Conservation (phyloP, 2,329 filamentous ascomycete species). For the Sporothrix variecibatus region DNA sequence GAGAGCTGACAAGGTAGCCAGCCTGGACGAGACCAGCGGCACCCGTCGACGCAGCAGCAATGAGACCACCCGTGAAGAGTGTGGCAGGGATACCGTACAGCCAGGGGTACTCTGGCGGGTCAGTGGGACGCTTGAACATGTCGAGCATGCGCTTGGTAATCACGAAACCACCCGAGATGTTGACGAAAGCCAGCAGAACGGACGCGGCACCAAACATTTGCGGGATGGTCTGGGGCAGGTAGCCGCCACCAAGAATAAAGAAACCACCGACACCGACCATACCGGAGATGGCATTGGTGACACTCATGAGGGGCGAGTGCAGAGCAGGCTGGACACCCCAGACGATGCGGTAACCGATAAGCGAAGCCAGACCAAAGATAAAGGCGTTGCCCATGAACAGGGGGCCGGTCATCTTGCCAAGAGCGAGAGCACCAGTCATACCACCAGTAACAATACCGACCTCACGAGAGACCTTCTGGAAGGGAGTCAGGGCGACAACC, state of each 20-base stretch:
- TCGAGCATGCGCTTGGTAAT: conserved; percentile 93
- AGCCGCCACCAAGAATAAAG: conserved; percentile 85
- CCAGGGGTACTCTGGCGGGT: conserved; percentile 87
- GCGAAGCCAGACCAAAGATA: conserved; percentile 77
- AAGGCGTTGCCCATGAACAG: conserved; percentile 88
- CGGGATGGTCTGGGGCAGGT: conserved; percentile 74
- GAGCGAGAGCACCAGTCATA: conserved; percentile 72
- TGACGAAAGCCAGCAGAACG: conserved; percentile 83
- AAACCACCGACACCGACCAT: conserved; percentile 89
- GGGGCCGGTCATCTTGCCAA: conserved; percentile 80
- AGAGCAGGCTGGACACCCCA: conserved; percentile 84
- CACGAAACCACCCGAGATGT: conserved; percentile 85
- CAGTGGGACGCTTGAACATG: conserved; percentile 85
- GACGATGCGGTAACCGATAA: conserved; percentile 85
- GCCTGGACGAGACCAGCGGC: conserved; percentile 84
- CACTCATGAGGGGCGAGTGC: conserved; percentile 88
- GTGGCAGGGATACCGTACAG: conserved; percentile 76
- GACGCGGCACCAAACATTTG: conserved; percentile 77
- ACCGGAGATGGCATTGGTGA: conserved; percentile 88
- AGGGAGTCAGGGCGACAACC: conserved; percentile 71
- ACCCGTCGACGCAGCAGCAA: conserved; percentile 78
- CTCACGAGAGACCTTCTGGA: conserved; percentile 76
- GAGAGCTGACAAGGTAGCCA: conserved; percentile 80
- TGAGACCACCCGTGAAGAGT: conserved; percentile 77
- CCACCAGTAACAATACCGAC: conserved; percentile 73